These are phyloP conservation scores for Monilinia vaccinii-corymbosi DNA, from an alignment of 2,329 filamentous ascomycete genomes.

Conservation along the genomic window DNA sequence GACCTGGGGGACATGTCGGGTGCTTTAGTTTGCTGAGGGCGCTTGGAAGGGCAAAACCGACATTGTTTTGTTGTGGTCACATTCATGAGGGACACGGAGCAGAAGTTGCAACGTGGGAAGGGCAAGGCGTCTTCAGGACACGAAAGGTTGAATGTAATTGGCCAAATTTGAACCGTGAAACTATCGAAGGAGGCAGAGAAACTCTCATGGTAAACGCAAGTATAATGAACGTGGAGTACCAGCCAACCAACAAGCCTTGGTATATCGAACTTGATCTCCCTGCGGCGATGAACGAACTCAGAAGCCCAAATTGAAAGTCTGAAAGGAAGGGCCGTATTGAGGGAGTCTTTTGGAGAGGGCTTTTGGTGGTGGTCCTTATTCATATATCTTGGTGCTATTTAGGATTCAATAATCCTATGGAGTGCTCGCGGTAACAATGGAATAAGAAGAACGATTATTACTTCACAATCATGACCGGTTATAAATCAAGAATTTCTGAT, in stretches of 20 bases:
- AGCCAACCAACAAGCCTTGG: constrained; percentile 43
- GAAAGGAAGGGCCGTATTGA: neutral
- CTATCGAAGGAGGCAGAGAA: constrained; percentile 9
- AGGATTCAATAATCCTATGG: no score
- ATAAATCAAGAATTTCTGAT: neutral
- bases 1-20: constrained; percentile 30
- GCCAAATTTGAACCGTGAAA: neutral
- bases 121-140: constrained; percentile 33
- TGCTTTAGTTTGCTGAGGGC: constrained; percentile 46
- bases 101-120: constrained; percentile 46
- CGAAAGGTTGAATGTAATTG: neutral
- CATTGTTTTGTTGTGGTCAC: constrained; percentile 53
- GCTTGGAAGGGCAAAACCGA: constrained; percentile 39
- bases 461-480: neutral
- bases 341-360: no score
- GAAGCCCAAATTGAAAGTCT: neutral
- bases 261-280: constrained; percentile 1
- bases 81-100: constrained; percentile 54
- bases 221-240: constrained; percentile 36
- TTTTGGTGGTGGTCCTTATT: no score
- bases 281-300: neutral
- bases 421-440: no score
- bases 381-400: neutral
- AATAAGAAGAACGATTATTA: neutral
- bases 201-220: constrained; percentile 44